phyloP scores from a whole-genome alignment of 2,329 filamentous ascomycete species.

The Calonectria naviculata region DNA sequence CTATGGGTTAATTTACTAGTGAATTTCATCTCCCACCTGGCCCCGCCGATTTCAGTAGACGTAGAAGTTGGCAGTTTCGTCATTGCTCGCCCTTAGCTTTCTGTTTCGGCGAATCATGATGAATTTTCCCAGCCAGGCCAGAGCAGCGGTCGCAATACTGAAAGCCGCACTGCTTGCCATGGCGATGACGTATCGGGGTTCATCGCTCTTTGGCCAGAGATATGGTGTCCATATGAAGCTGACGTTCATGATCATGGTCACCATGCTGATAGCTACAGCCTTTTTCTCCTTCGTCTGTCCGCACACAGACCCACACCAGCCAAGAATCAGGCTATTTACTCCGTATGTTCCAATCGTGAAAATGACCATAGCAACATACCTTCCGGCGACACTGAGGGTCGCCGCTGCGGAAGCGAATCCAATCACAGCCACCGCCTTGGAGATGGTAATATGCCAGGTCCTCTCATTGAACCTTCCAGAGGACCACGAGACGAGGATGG shows the following conservation, averaged over 20 bases:
- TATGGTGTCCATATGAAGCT: slow-evolving; percentile 43
- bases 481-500: slow-evolving; percentile 43
- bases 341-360: slow-evolving; percentile 53
- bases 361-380: slow-evolving; percentile 49
- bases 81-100: slow-evolving; percentile 43
- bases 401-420: slow-evolving; percentile 37
- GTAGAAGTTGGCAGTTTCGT: slow-evolving; percentile 41
- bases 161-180: slow-evolving; percentile 40
- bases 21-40: neutral
- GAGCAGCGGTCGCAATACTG: slow-evolving; percentile 49
- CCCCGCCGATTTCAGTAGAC: slow-evolving; percentile 38
- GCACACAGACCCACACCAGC: slow-evolving; percentile 55
- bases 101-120: slow-evolving; percentile 50
- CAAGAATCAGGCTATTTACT: slow-evolving; percentile 58
- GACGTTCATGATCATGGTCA: slow-evolving; percentile 40
- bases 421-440: slow-evolving; percentile 52
- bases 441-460: slow-evolving; percentile 59
- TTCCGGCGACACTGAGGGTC: slow-evolving; percentile 36
- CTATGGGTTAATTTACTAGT: neutral
- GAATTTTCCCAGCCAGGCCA: slow-evolving; percentile 52
- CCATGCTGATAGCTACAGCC: slow-evolving; percentile 54
- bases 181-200: slow-evolving; percentile 33
- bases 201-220: slow-evolving; percentile 37
- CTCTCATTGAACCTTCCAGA: slow-evolving; percentile 59
- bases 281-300: slow-evolving; percentile 62